Evolutionary conservation across 2,329 filamentous ascomycete species (phyloP).

Genomic region (Grosmannia huntii): DNA sequence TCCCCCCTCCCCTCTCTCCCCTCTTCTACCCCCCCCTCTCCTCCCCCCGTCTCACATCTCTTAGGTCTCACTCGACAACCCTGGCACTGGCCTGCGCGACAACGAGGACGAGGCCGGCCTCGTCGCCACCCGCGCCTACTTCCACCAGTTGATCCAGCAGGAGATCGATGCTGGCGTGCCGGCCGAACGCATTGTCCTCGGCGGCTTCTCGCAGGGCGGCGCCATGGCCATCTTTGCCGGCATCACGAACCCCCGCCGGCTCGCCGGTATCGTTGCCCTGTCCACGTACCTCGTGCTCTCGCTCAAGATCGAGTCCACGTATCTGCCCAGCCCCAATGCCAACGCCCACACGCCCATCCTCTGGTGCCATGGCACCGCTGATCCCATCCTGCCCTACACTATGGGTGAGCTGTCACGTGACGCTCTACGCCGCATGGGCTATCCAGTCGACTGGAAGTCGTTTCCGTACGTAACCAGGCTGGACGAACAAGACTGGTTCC

Average conservation of each 20-base stretch:
- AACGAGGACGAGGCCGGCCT: slow-evolving; percentile 57
- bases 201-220: slow-evolving; percentile 72
- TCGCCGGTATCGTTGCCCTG: slow-evolving; percentile 80
- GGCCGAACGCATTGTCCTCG: slow-evolving; percentile 70
- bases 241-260: slow-evolving; percentile 56
- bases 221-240: slow-evolving; percentile 76
- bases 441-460: slow-evolving; percentile 60
- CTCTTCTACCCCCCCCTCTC: too few relatives aligned
- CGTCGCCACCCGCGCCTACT: slow-evolving; percentile 56
- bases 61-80: slow-evolving; percentile 14
- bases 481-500: too few relatives aligned
- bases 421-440: slow-evolving; percentile 54
- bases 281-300: slow-evolving; percentile 68
- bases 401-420: slow-evolving; percentile 59
- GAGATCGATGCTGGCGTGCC: slow-evolving; percentile 75
- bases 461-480: slow-evolving; percentile 64
- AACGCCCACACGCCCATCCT: slow-evolving; percentile 74
- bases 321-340: slow-evolving; percentile 22
- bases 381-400: slow-evolving; percentile 57
- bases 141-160: slow-evolving; percentile 65
- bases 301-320: slow-evolving; percentile 26
- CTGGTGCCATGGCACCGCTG: slow-evolving; percentile 74
- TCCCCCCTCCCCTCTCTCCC: background rate
- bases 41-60: background rate
- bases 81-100: slow-evolving; percentile 16